phyloP scores from a whole-genome alignment of 345 rosid genomes.

The Passiflora organensis region DNA sequence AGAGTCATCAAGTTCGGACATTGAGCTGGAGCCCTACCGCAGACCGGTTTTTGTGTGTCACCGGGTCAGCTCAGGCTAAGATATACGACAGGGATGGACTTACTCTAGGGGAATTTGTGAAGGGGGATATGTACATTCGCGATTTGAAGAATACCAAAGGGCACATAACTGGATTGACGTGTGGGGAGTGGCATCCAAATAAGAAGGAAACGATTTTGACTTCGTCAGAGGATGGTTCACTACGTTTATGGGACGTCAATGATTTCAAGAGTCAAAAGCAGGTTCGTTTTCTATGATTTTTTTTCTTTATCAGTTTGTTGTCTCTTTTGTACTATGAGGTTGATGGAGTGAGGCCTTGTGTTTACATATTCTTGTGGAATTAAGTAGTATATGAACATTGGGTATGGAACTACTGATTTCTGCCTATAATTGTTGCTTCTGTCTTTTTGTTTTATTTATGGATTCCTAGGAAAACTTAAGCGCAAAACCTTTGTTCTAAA shows the following conservation, averaged over 20 bases:
- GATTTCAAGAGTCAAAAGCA: constrained; percentile 92
- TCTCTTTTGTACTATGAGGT: background rate
- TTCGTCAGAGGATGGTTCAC: constrained; percentile 94
- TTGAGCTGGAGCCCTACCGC: constrained; percentile 95
- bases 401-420: no score
- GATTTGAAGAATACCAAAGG: constrained; percentile 97
- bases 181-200: constrained; percentile 95
- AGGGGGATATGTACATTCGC: constrained; percentile 97
- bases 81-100: constrained; percentile 97
- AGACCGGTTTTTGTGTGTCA: constrained; percentile 76
- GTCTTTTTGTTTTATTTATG: no score
- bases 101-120: constrained; percentile 87
- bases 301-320: background rate
- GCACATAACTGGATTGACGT: constrained; percentile 85
- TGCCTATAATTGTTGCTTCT: no score
- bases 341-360: constrained; percentile 1
- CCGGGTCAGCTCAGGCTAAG: constrained; percentile 99
- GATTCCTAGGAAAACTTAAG: no score
- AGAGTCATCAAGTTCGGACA: constrained; percentile 92
- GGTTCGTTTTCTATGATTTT: constrained; percentile 27
- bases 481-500: no score
- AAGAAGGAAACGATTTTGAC: constrained; percentile 79
- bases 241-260: constrained; percentile 97
- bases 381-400: no score
- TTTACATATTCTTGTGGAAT: no score